Base-by-base conservation (phyloP, 1,284 basidiomycete species). In the Cryptococcus amylolentus region DNA sequence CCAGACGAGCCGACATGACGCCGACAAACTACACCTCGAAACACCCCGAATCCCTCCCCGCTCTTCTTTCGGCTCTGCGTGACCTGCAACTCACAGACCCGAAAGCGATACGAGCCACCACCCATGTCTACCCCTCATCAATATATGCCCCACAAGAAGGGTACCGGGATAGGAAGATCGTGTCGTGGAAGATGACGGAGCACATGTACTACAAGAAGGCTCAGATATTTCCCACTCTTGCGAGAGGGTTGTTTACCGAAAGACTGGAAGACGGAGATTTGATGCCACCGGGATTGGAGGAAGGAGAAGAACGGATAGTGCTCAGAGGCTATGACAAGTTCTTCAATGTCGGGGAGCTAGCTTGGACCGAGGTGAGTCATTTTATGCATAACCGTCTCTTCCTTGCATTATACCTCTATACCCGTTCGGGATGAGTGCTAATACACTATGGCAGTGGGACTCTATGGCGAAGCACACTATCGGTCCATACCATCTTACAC, bases 301-400 rank as follows among this genome's bases (percentile, higher is more conserved):
- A 70, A 73, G 18, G 47, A 13, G 55, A 73, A 52, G 82, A 89
- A 68, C 79, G 90, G 49, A 95, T 99, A 55, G 86, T 95, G 0
- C 88, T 84, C 0, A 80, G 96, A 49, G 95, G 95, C 0, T 98
- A 99, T 70, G 96, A 98, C 81, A 99, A 99, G 78, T 98, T 99
- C 78, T 98, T 98, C 82, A 98, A 97, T 73, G 89, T 96, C 37
- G 89, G 86, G 28, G 95, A 98, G 73, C 90, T 98, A 27, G 87
- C 88, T 1, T 98, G 94, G 92, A 94, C 88, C 0, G 86, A 86
- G 54, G 94, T 95, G 68, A 70, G 88, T 79, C 39, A 8, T 6
- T 12, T 12, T 38, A 12, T 47, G 12, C 12, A 37, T 12, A 20
- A 37, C 28, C n/a, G 46, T 5, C 10, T 50, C 13, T 47, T 47